Conservation (phyloP, 768 basidiomycete genomes). For the Tephrocybe rancida region DNA sequence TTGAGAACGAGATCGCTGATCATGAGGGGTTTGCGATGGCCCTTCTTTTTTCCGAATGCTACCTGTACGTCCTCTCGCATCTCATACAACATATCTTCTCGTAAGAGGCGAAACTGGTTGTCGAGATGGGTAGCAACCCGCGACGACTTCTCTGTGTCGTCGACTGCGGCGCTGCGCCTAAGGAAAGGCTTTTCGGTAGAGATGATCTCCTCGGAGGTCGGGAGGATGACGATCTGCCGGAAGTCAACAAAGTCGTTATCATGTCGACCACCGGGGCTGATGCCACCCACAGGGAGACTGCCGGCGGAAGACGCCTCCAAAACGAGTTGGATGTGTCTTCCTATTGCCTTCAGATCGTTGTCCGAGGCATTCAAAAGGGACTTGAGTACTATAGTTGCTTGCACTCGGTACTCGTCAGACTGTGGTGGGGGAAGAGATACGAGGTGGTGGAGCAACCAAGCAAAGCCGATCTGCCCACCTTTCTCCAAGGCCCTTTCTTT, state of each 20-base stretch:
- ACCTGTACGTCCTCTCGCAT: conserved; percentile 53
- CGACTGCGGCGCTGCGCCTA: conserved; percentile 43
- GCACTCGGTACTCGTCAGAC: conserved; percentile 28
- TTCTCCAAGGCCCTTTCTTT: conserved; percentile 23
- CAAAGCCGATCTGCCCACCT: conserved; percentile 31
- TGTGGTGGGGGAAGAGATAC: conserved; percentile 24
- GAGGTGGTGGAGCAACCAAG: conserved; percentile 39
- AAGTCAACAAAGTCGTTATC: conserved; percentile 71
- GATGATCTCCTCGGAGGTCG: conserved; percentile 59
- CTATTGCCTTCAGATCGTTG: conserved; percentile 23
- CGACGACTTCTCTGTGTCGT: conserved; percentile 50
- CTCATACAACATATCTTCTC: conserved; percentile 14
- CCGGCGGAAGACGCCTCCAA: conserved; percentile 26
- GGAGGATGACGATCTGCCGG: conserved; percentile 61
- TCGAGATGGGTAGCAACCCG: conserved; percentile 10
- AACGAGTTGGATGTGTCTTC: conserved; percentile 25
- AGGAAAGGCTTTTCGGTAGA: conserved; percentile 50
- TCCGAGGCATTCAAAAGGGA: conserved; percentile 32
- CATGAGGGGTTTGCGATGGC: conserved; percentile 33
- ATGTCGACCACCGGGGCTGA: conserved; percentile 63
- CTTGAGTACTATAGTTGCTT: conserved; percentile 30
- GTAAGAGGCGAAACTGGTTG: conserved; percentile 14
- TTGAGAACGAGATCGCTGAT: conserved; percentile 38
- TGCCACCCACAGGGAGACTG: conserved; percentile 21
- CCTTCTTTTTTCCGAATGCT: conserved; percentile 37